Evolutionary conservation across 306 rosid genomes (phyloP).

Genomic region (Vigna hirtella): DNA sequence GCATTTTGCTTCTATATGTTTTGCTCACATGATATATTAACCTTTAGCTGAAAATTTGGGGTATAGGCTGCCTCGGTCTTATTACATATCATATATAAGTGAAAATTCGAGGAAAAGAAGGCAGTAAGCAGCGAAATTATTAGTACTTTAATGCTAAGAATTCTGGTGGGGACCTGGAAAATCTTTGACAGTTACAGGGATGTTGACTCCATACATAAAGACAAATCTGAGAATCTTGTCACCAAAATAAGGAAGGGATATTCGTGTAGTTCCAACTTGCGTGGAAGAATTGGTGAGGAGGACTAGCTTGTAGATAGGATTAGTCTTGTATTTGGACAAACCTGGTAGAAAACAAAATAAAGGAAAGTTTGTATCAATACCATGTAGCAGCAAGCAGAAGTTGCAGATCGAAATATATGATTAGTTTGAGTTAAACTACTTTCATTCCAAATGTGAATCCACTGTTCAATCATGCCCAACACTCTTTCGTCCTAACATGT

Average conservation of each 20-base stretch:
- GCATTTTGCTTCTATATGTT: constrained; percentile 42
- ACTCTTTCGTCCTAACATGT: no score
- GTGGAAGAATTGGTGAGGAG: background rate
- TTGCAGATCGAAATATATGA: background rate
- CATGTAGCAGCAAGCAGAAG: background rate
- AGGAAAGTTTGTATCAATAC: background rate
- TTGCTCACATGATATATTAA: background rate
- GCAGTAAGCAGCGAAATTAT: constrained; percentile 5
- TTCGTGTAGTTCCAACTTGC: background rate
- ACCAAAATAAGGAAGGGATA: background rate
- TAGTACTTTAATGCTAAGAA: constrained; percentile 9
- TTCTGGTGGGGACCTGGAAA: constrained; percentile 15
- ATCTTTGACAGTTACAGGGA: constrained; percentile 33
- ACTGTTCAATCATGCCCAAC: background rate
- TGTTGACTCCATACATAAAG: constrained; percentile 14
- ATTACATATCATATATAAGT: background rate
- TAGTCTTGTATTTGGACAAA: background rate
- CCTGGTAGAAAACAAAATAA: background rate
- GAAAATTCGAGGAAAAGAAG: constrained; percentile 3
- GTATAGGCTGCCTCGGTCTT: background rate
- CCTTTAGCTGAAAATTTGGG: background rate
- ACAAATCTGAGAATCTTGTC: background rate
- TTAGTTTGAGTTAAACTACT: background rate
- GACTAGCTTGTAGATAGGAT: background rate
- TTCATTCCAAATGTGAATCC: background rate